phyloP scores from a whole-genome alignment of 176 grass and related monocot genomes.

The Zea mays region Zm-B73-REFERENCE-NAM-5.0 NC_050105.1:92927501-92928000 shows the following conservation, averaged over 20 bases:
- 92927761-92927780: background rate
- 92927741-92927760: background rate
- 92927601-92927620: slow-evolving; percentile 27
- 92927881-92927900: slow-evolving; percentile 6
- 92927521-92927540: slow-evolving; percentile 23
- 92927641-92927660: no score
- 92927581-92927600: slow-evolving; percentile 39
- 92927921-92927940: background rate
- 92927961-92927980: slow-evolving; percentile 81
- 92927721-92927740: background rate
- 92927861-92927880: slow-evolving; percentile 12
- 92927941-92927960: slow-evolving; percentile 60
- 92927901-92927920: slow-evolving; percentile 23
- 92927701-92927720: background rate
- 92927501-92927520: slow-evolving; percentile 34
- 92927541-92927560: slow-evolving; percentile 36
- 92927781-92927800: background rate
- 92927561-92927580: slow-evolving; percentile 42
- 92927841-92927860: background rate
- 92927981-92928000: slow-evolving; percentile 68
- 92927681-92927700: slow-evolving; percentile 7
- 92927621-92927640: slow-evolving; percentile 29
- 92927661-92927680: no score
- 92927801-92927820: slow-evolving; percentile 3
- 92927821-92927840: slow-evolving; percentile 87